Conservation (phyloP, 2,329 filamentous ascomycete species). For the Alternaria rosae region DNA sequence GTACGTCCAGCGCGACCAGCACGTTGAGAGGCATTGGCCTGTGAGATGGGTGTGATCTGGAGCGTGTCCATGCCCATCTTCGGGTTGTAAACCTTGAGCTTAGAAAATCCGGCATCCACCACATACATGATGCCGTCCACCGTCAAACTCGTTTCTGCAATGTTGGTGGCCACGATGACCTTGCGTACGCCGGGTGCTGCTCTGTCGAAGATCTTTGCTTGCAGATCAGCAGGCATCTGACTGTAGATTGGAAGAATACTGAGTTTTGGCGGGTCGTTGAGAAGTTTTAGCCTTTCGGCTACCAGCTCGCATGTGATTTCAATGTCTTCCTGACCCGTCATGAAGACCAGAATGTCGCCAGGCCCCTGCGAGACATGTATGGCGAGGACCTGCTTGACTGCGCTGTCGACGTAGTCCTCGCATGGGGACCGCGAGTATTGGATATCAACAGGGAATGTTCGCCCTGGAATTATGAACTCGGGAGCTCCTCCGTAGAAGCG, state of each 20-base stretch:
- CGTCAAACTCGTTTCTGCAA: slow-evolving; percentile 96
- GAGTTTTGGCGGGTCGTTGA: slow-evolving; percentile 94
- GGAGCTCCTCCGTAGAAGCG: slow-evolving; percentile 96
- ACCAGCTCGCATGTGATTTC: slow-evolving; percentile 95
- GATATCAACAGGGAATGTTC: slow-evolving; percentile 96
- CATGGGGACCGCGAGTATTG: slow-evolving; percentile 95
- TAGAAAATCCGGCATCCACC: slow-evolving; percentile 94
- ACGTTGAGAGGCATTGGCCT: slow-evolving; percentile 92
- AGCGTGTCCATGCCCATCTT: slow-evolving; percentile 99
- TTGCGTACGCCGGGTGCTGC: slow-evolving; percentile 91
- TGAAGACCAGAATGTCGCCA: slow-evolving; percentile 97
- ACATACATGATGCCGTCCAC: slow-evolving; percentile 99
- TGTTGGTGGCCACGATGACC: slow-evolving; percentile 98
- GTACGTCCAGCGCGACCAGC: slow-evolving; percentile 94
- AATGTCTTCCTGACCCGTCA: slow-evolving; percentile 99
- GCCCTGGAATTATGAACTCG: slow-evolving; percentile 93
- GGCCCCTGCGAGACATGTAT: slow-evolving; percentile 95
- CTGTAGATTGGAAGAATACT: slow-evolving; percentile 98
- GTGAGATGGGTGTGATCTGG: slow-evolving; percentile 96
- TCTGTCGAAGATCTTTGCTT: slow-evolving; percentile 96
- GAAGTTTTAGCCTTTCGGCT: slow-evolving; percentile 81
- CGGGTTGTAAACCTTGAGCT: slow-evolving; percentile 98
- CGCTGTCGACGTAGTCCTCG: slow-evolving; percentile 96
- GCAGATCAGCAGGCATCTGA: slow-evolving; percentile 97
- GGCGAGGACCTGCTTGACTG: slow-evolving; percentile 92